Evolutionary conservation across 495 filamentous ascomycete genomes (phyloP).

Genomic region (Podospora pseudopauciseta): DNA sequence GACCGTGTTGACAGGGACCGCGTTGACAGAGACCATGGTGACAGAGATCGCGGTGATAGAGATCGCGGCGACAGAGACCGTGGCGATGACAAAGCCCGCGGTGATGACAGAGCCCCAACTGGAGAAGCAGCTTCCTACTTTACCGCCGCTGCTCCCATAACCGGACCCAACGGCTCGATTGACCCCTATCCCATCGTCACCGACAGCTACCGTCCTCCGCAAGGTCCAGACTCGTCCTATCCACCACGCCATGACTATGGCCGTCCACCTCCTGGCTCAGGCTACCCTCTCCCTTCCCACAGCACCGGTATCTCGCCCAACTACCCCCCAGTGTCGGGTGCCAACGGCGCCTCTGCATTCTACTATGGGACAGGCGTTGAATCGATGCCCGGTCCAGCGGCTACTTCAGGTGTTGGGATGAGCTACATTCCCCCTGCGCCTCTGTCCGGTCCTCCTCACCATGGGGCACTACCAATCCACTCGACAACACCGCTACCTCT

Average conservation of each 20-base stretch:
- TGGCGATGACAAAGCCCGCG: not conserved
- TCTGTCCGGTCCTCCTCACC: not conserved
- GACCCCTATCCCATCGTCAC: not conserved
- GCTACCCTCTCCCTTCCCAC: not conserved
- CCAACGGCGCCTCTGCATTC: not conserved
- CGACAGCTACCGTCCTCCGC: not conserved
- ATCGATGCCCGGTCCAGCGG: constrained; percentile 10
- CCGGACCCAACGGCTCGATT: not conserved
- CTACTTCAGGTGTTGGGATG: not conserved
- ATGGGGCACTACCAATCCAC: not conserved
- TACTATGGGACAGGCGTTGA: constrained; percentile 2
- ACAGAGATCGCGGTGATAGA: not conserved
- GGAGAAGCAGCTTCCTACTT: not conserved
- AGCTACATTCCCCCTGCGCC: not conserved
- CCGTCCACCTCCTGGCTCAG: not conserved
- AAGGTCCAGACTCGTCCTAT: not conserved
- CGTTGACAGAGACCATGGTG: not conserved
- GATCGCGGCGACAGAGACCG: not conserved
- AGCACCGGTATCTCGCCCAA: constrained; percentile 1
- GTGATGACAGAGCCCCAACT: not conserved
- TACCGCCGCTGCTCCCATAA: not conserved
- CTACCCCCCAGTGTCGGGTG: not conserved
- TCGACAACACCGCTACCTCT: not conserved
- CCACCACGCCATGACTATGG: constrained; percentile 1
- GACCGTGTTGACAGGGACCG: not conserved